A percentile compares a stretch with the other conserved stretches of the same genome.
Evolutionary conservation across 106 monocot species (phyloP).

Genomic region (Phalaenopsis aphrodite): DNA sequence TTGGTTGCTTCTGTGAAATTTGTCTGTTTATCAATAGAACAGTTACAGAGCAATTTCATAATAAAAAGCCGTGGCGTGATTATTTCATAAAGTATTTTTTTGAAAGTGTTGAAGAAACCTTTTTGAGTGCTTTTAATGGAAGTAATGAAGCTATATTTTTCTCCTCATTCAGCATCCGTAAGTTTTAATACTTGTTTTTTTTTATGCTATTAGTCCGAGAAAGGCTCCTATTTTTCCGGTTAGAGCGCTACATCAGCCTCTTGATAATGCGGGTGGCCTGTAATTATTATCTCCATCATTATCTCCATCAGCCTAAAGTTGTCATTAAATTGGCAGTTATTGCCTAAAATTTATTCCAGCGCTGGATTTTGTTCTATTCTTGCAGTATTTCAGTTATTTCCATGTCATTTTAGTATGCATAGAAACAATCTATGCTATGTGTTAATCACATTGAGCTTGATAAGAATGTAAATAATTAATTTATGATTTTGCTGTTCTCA

Average conservation of each 20-base stretch:
- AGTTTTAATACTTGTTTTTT: not conserved
- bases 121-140: not conserved
- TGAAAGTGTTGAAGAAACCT: not conserved
- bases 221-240: not conserved
- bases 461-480: not conserved
- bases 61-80: not conserved
- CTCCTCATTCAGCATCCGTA: not conserved
- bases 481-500: slow-evolving; percentile 12
- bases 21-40: not conserved
- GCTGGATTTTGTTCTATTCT: not conserved
- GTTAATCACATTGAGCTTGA: not conserved
- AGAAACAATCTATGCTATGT: not conserved
- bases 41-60: not conserved
- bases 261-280: not conserved
- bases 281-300: no score
- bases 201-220: not conserved
- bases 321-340: not conserved
- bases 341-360: not conserved
- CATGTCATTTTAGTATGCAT: not conserved
- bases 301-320: not conserved
- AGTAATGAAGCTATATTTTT: not conserved
- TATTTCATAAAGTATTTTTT: not conserved
- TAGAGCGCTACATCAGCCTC: not conserved
- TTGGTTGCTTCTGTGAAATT: not conserved
- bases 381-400: not conserved